Base-by-base conservation (phyloP, 1,284 basidiomycete species). In the Pyrrhoderma lamaoense region DNA sequence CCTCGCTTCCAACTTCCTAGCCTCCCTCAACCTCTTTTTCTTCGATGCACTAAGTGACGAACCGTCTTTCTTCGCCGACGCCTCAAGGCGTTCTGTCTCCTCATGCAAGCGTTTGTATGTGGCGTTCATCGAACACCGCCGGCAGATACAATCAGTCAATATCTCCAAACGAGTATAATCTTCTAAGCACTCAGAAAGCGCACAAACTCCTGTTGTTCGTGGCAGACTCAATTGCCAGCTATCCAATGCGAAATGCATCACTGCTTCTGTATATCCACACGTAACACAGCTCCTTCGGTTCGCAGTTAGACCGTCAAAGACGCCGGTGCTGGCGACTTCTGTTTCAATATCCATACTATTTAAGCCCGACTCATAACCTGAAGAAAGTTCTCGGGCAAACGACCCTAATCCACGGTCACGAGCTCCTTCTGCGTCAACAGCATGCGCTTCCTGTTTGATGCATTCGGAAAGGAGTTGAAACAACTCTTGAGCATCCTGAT, bases 401-500 rank as follows among this genome's bases (percentile, higher is more conserved):
- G 70, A 77, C 36, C 79, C 81, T 13, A 89, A 68, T 8, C 87
- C 87, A 39, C 80, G 74, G 61, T 88, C 86, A 23, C 79, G 71
- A 44, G 71, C 68, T 3, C 72, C 75, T 60, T 89, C 87, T 51
- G 75, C 75, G 53, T 82, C 78, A 2, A 91, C 75, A 1, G 78
- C 73, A 1, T 67, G 63, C 4, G 82, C 75, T 66, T 96, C 93
- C 54, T 82, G 82, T 65, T 90, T 90, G 58, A 95, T 75, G 42
- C 82, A 88, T 63, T 93, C 90, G 0, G 91, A 87, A 18, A 96
- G 71, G 35, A 94, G 80, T 59, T 93, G 83, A 67, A 94, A 95
- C n/a, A 96, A 74, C 63, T 96, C 93, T 61, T 96, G 93, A 2
- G 93, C 93, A 65, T 96, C 93, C 68, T 96, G 93, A 64, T 96